phyloP scores from a whole-genome alignment of 768 basidiomycete species.

The Boletus tomentosulus region DNA sequence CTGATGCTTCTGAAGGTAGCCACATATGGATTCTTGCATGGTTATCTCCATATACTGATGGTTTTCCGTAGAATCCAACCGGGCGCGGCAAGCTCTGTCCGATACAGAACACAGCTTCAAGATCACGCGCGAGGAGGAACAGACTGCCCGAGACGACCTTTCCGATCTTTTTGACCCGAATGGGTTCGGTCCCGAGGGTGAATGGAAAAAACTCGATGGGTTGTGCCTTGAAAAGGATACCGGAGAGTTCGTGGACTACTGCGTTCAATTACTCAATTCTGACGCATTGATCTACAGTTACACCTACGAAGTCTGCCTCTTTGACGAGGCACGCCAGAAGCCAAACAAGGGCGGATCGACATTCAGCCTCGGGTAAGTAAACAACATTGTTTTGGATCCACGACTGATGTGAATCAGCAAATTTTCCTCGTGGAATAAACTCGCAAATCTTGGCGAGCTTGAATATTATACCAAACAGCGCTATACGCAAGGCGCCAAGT shows the following conservation, averaged over 20 bases:
- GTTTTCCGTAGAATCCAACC: conserved; percentile 45
- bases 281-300: conserved; percentile 50
- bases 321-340: conserved; percentile 84
- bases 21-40: not conserved
- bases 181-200: conserved; percentile 74
- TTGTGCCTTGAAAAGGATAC: conserved; percentile 74
- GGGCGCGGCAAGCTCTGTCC: conserved; percentile 56
- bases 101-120: conserved; percentile 62
- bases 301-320: conserved; percentile 91
- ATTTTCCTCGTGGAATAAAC: conserved; percentile 76
- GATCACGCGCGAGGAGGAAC: conserved; percentile 47
- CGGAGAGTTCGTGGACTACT: conserved; percentile 74
- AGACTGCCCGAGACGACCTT: conserved; percentile 54
- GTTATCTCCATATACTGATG: not conserved
- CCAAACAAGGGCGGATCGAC: conserved; percentile 72
- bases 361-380: conserved; percentile 78
- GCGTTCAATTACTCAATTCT: not conserved
- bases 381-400: not conserved
- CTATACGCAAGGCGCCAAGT: conserved; percentile 81
- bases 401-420: conserved; percentile 39
- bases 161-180: conserved; percentile 59
- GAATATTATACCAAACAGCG: conserved; percentile 79
- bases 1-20: conserved; percentile 43
- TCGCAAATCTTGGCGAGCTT: conserved; percentile 53
- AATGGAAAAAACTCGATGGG: conserved; percentile 94